Evolutionary conservation across 495 filamentous ascomycete species (phyloP), one percentile per base, ranked within the genome.

Genomic region (Penicillium bovifimosum): DNA sequence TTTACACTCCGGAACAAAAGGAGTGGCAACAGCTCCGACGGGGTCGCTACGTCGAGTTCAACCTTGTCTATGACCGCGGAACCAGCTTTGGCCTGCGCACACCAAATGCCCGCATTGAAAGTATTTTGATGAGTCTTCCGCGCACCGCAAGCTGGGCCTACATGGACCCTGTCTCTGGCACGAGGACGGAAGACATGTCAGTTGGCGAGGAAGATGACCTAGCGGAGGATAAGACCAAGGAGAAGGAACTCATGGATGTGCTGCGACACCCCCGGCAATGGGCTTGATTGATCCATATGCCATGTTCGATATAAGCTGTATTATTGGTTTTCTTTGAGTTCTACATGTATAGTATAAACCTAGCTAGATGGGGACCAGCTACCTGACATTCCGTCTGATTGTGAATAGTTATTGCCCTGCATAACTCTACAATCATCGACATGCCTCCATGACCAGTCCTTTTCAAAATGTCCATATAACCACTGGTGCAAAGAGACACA

Each of bases 31-130:
- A 97, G 74, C 76, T 99, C 53, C 80, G 93, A 27, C 78, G 93
- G 43, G 93, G 95, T 31, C 76, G 86, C 58, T 99, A 99, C 69
- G 95, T 99, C 24, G 93, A 99, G 68, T 99, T 99, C 71, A 99
- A 99, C 71, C 80, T 99, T 14, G 88, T 99, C 41, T 90, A 99
- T 72, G 93, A 99, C 74, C 83, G 93, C 26, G 93, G 93, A 10
- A 99, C 93, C 6, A 86, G 86, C 42, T 99, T 99, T 67, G 93
- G 93, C 0, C 72, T 99, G 49, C 91, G 90, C 57, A 96, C 95
- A 0, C 95, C 93, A 3, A 89, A 88, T 53, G 87, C 91, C 9
- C 80, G 93, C 49, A 81, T 99, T 6, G 93, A 98, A 75, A 95
- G 90, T 72, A 97, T 99, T 49, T 70, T 99, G 56, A 96, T 99